Evolutionary conservation across 371 early-diverging fungal genomes (phyloP), one percentile per base, ranked within the genome.

Genomic region (Smittium culicis): DNA sequence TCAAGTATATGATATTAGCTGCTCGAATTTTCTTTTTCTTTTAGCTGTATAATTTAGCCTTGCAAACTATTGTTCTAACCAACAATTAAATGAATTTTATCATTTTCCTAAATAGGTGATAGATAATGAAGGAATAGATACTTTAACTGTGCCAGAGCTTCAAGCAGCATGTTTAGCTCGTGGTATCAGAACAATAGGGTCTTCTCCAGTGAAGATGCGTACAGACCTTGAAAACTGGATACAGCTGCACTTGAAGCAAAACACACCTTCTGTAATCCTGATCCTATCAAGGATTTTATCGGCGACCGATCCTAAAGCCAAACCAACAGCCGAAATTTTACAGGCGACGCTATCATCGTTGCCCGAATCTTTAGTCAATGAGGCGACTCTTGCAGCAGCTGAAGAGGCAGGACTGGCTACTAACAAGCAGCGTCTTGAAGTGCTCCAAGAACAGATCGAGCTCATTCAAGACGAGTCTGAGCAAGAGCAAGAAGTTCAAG

Each of bases 401-500:
- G 94, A 96, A 68, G 82, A 83, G 66, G 86, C 86, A 25, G 95
- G 94, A 66, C 85, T 83, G 30, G 91, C 92, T 54, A 92, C 95
- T n/a, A 83, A 86, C 67, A 90, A 92, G 79, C 93, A 94, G 73
- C 88, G 91, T 77, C 79, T 96, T 56, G 91, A 93, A 68, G 93
- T 94, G 17, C 75, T 96, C 67, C 87, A 93, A 70, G 90, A 95
- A 74, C 95, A 95, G 77, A 93, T 95, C 74, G 94, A 94, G 72
- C 79, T 95, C 68, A 95, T 95, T 68, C 90, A 87, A 68, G 92
- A 93, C 69, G 96, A 96, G 76, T 80, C 77, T 32, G 88, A 84
- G 62, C 87, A 89, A 74, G 87, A 82, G 54, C 71, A 77, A 68
- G 45, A 45, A 45, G 20, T 5, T 45, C 45, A 45, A 45, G 45